Percentiles rank a stretch among this genome's conserved stretches.
Evolutionary conservation across 2,329 filamentous ascomycete species (phyloP).

Genomic region (Claviceps paspali): DNA sequence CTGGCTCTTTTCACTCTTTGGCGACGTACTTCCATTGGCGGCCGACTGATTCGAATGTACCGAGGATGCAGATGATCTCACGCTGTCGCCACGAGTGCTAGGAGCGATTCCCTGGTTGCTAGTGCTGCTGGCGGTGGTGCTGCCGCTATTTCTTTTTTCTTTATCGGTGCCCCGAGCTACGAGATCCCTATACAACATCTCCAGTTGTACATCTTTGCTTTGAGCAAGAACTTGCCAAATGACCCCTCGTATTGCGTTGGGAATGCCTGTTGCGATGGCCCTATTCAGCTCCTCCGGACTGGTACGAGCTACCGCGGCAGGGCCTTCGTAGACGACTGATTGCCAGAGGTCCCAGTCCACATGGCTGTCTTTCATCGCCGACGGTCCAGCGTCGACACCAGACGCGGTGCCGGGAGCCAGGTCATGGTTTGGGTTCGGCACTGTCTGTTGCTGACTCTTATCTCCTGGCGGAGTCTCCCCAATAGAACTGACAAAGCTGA

Average conservation of each 20-base stretch:
- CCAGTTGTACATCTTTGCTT: constrained; percentile 84
- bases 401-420: constrained; percentile 76
- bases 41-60: constrained; percentile 64
- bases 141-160: constrained; percentile 46
- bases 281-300: constrained; percentile 80
- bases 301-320: constrained; percentile 71
- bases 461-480: constrained; percentile 15
- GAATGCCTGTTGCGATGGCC: constrained; percentile 86
- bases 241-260: constrained; percentile 88
- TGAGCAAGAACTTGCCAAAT: constrained; percentile 97
- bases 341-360: constrained; percentile 99
- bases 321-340: constrained; percentile 85
- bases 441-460: constrained; percentile 24
- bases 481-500: constrained; percentile 11
- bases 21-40: constrained; percentile 38
- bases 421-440: constrained; percentile 51
- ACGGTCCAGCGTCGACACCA: constrained; percentile 62
- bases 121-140: constrained; percentile 31
- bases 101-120: constrained; percentile 39
- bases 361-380: constrained; percentile 51
- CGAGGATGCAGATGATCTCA: constrained; percentile 70
- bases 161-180: constrained; percentile 67
- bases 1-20: constrained; percentile 43
- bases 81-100: constrained; percentile 46
- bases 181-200: constrained; percentile 73